phyloP scores from a whole-genome alignment of 352 stramenopile genomes.

The Globisporangium orthogonon region DNA sequence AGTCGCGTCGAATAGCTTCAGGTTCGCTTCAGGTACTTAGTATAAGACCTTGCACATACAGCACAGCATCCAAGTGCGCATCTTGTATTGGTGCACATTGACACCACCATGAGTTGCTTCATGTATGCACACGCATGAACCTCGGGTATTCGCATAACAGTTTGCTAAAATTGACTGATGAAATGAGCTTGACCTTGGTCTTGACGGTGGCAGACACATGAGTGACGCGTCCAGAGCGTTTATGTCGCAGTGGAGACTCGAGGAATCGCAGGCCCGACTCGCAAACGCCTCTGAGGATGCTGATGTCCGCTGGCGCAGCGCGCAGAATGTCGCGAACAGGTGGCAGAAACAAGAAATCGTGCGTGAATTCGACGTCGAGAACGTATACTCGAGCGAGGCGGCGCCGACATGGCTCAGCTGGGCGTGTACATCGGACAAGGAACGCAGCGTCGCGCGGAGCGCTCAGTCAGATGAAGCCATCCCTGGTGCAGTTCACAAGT shows the following conservation, averaged over 20 bases:
- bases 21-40: neutral
- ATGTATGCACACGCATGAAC: no score
- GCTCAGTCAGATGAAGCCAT: constrained; percentile 8
- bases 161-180: neutral
- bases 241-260: constrained; percentile 24
- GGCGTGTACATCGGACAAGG: constrained; percentile 7
- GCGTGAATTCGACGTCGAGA: constrained; percentile 10
- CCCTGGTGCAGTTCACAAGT: neutral
- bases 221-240: constrained; percentile 8
- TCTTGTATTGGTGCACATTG: no score
- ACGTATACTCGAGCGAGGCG: constrained; percentile 11
- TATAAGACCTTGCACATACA: neutral
- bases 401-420: constrained; percentile 7
- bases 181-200: no score
- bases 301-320: constrained; percentile 14
- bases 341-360: constrained; percentile 12
- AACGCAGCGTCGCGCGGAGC: neutral
- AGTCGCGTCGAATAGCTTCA: constrained; percentile 60
- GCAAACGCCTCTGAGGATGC: neutral
- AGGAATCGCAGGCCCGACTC: constrained; percentile 4
- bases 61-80: neutral
- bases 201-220: neutral
- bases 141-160: neutral
- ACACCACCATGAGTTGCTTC: no score
- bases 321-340: constrained; percentile 19